Evolutionary conservation across 2,329 filamentous ascomycete genomes (phyloP), one percentile per base, ranked within the genome.

Genomic region (Knoxdaviesia proteae): DNA sequence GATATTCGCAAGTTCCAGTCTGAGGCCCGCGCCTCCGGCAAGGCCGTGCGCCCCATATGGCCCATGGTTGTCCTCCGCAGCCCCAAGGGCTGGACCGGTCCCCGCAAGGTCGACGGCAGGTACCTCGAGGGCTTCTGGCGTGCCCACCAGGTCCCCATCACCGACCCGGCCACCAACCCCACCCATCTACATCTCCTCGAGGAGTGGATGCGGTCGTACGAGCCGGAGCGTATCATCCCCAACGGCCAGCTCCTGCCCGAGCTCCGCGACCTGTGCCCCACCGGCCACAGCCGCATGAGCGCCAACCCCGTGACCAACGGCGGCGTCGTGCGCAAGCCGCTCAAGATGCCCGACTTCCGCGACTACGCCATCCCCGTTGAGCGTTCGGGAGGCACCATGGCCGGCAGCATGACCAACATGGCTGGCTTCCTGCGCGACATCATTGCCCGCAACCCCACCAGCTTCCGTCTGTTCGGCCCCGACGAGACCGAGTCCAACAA

Each of bases 401-500:
- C 64, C 6, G 69, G 68, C 31, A 79, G 77, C 56, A 86, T 87
- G 80, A 58, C 58, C 29, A 80, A 79, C 53, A 78, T 84, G 60
- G 71, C 74, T 9, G 60, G 56, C 1, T 83, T 77, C 58, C 59
- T 87, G 39, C 69, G 72, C 33, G 79, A 84, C 45, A 63, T 86
- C 39, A 65, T 86, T 31, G 68, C 65, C 31, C 59, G 61, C 34
- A 87, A 87, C 52, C 64, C 61, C 49, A 64, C 62, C 45, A 78
- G 70, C 53, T 87, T 87, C 67, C 77, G 81, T 38, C 64, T 86
- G 5, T 83, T 84, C 49, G 80, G 80, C 0, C 81, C 81, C 0
- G 81, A 87, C 53, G 81, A 87, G 66, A 86, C 80, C 0, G 75
- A 86, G 54, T 84, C 79, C 29, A 87, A 87, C 61, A 86, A 87